Evolutionary conservation across 257 asterid genomes (phyloP), one percentile per base, ranked within the genome.

Genomic region (Petrea volubilis): DNA sequence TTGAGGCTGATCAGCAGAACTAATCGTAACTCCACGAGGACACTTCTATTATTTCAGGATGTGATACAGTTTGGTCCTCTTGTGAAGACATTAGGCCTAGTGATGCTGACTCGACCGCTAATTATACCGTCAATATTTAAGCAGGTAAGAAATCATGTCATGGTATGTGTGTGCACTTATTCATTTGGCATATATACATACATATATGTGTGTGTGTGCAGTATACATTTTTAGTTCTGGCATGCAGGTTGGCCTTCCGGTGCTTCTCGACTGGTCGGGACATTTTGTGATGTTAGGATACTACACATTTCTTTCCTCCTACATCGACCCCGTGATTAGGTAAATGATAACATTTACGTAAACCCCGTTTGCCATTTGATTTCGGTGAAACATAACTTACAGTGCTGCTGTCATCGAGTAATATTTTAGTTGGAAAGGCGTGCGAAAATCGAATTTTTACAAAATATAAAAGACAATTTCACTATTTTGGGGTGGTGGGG

Each of bases 1-100:
- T 31, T 68, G 14, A 61, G 60, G 34, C 49, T 62, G 36, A 15
- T 17, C 34, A 47, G 34, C 67, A n/a, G 38, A 72, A 74, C 63
- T 68, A 41, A 60, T 21, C n/a, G 50, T 53, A 46, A 31, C 6
- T 59, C 1, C 8, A n/a, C n/a, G n/a, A n/a, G 18, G 3, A 44
- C 4, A 47, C 18, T 6, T 28, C 18, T 58, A 51, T 40, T 27
- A 38, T 62, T 77, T 59, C 85, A 93, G 98, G 98, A 94, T 76
- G 98, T 94, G 40, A 82, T 94, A 73, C 98, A 91, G 79, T 94
- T 94, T 74, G 97, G 90, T 40, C 98, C 98, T 28, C 93, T 94
- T 59, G 93, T 88, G 34, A 91, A 88, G 84, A 94, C 96, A 31
- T 73, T 94, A 64, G 97, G 97, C 82, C 85, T 82, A 27, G 96